phyloP scores from a whole-genome alignment of 208 protist species.

The Wallacemonas sp. region DNA sequence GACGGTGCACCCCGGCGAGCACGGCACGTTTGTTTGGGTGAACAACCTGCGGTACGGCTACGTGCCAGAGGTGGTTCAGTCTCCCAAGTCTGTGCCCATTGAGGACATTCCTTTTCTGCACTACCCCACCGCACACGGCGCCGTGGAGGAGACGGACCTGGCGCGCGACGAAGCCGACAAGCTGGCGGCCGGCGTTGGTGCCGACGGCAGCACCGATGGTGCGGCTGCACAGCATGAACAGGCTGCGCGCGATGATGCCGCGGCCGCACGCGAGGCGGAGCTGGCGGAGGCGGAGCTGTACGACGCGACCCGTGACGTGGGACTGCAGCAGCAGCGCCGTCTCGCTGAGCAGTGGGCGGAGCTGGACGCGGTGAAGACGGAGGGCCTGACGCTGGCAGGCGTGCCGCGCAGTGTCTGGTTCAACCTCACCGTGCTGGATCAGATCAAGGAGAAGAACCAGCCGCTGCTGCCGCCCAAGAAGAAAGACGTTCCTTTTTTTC shows the following conservation, averaged over 20 bases:
- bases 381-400: slow-evolving; percentile 63
- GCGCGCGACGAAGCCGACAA: slow-evolving; percentile 18
- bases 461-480: slow-evolving; percentile 90
- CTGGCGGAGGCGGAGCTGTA: slow-evolving; percentile 59
- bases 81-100: slow-evolving; percentile 33
- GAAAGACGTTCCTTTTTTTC: slow-evolving; percentile 89
- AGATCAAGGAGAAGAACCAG: slow-evolving; percentile 90
- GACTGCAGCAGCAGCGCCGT: slow-evolving; percentile 41
- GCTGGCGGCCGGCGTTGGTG: neutral
- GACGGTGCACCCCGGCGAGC: slow-evolving; percentile 82
- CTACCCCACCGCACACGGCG: slow-evolving; percentile 76
- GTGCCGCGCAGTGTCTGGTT: slow-evolving; percentile 75
- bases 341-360: slow-evolving; percentile 29
- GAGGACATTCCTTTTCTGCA: slow-evolving; percentile 65
- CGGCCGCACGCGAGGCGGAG: slow-evolving; percentile 18
- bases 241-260: slow-evolving; percentile 20
- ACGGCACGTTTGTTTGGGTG: slow-evolving; percentile 81
- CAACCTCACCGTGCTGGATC: slow-evolving; percentile 82
- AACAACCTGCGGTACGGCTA: slow-evolving; percentile 91
- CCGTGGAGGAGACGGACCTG: slow-evolving; percentile 35
- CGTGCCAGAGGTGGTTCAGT: slow-evolving; percentile 71
- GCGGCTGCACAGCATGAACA: slow-evolving; percentile 6
- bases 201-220: neutral
- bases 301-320: slow-evolving; percentile 61
- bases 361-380: slow-evolving; percentile 55